Evolutionary conservation across 139 green algal species (phyloP).

Genomic region (Tetraselmis chui): DNA sequence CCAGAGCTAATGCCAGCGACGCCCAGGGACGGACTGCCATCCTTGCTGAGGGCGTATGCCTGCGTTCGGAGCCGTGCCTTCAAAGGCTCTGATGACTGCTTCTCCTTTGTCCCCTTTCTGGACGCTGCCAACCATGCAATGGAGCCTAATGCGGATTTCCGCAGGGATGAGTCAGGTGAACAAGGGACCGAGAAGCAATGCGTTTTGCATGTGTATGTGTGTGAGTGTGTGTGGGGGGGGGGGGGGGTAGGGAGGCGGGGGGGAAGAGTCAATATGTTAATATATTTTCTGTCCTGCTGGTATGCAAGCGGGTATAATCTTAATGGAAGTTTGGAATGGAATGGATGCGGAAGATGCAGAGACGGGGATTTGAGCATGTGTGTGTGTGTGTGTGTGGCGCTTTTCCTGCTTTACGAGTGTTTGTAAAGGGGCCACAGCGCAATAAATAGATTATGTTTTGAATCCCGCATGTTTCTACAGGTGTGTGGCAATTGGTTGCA

Average conservation of each 20-base stretch:
- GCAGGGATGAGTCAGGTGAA: neutral
- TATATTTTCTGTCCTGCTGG: too few species aligned
- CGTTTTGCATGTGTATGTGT: neutral
- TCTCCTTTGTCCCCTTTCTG: slow-evolving; percentile 51
- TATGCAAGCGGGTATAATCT: too few species aligned
- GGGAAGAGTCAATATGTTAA: neutral
- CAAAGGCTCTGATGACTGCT: slow-evolving; percentile 20
- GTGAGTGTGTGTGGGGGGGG: neutral
- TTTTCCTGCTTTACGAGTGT: too few species aligned
- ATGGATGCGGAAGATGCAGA: too few species aligned
- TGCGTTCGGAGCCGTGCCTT: slow-evolving; percentile 49
- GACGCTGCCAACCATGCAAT: slow-evolving; percentile 51
- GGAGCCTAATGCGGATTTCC: slow-evolving; percentile 40
- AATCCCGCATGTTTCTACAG: neutral
- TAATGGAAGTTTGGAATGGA: too few species aligned
- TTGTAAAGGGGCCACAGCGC: neutral
- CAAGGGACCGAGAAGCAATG: neutral
- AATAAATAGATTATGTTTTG: neutral
- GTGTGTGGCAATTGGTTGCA: slow-evolving; percentile 34
- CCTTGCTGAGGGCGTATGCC: slow-evolving; percentile 45
- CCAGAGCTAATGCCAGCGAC: slow-evolving; percentile 31
- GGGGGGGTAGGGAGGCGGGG: neutral
- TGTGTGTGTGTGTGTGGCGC: too few species aligned
- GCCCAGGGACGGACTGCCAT: slow-evolving; percentile 20
- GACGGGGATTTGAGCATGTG: too few species aligned